Evolutionary conservation across 345 rosid species (phyloP).

Genomic region (Clarkia xantiana): DNA sequence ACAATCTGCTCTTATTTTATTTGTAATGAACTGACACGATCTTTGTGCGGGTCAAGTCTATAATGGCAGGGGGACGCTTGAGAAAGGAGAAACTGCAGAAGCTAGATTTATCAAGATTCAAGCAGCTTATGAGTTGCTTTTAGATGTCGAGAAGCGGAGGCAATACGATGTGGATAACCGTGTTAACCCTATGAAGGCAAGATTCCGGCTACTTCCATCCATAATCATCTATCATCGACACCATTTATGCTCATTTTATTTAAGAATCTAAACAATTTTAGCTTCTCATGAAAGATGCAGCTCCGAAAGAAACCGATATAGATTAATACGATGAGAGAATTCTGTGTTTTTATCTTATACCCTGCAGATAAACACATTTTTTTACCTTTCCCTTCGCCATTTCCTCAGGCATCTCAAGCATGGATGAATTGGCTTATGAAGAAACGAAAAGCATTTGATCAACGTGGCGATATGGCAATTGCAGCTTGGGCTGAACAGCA

Average conservation of each 20-base stretch:
- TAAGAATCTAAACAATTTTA: no score
- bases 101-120: constrained; percentile 93
- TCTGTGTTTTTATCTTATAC: no score
- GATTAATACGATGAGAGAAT: no score
- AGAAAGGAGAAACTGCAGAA: constrained; percentile 94
- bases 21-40: constrained; percentile 7
- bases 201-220: neutral
- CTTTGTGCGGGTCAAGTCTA: constrained; percentile 39
- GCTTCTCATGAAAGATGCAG: no score
- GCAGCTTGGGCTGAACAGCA: constrained; percentile 98
- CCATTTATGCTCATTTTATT: no score
- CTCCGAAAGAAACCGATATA: no score
- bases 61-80: constrained; percentile 82
- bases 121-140: constrained; percentile 89
- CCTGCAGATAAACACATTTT: neutral
- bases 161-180: constrained; percentile 73
- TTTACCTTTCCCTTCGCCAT: constrained; percentile 1
- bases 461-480: constrained; percentile 86
- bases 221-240: neutral
- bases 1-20: no score
- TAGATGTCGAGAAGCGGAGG: constrained; percentile 56
- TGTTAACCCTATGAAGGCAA: constrained; percentile 86
- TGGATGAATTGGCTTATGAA: constrained; percentile 97
- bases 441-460: constrained; percentile 88
- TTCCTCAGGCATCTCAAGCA: constrained; percentile 79